Conservation (phyloP, 140 eudicot genomes). For the Ambrosia hybrid region DNA sequence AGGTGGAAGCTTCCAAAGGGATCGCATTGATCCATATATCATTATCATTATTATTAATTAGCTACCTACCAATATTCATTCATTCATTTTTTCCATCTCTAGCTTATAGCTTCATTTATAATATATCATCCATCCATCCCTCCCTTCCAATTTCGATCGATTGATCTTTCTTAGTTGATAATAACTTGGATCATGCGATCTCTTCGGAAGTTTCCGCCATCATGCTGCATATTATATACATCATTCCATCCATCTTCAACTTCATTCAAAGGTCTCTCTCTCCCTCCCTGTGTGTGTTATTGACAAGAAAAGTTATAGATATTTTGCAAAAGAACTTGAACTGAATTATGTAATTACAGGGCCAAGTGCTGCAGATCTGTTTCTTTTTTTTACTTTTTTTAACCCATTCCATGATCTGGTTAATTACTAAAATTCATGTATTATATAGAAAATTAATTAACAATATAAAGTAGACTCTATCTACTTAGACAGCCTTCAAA, state of each 20-base stretch:
- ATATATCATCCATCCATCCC: too few species aligned
- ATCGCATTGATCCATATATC: constrained; percentile 51
- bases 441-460: too few species aligned
- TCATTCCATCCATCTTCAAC: neutral
- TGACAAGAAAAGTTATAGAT: neutral
- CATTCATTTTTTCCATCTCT: too few species aligned
- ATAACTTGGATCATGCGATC: constrained; percentile 43
- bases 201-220: constrained; percentile 41
- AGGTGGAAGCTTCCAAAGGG: constrained; percentile 55
- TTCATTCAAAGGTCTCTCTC: constrained; percentile 16
- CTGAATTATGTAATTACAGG: neutral
- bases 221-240: constrained; percentile 3
- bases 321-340: neutral
- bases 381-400: neutral
- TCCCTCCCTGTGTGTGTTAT: neutral
- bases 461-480: too few species aligned
- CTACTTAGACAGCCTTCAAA: too few species aligned
- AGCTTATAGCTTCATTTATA: too few species aligned
- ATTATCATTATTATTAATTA: too few species aligned
- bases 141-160: too few species aligned
- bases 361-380: neutral
- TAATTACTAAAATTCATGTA: neutral
- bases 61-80: too few species aligned
- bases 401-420: neutral
- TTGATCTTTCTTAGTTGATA: neutral